Conservation (phyloP, 495 filamentous ascomycete species). For the Penicillium odoratum region DNA sequence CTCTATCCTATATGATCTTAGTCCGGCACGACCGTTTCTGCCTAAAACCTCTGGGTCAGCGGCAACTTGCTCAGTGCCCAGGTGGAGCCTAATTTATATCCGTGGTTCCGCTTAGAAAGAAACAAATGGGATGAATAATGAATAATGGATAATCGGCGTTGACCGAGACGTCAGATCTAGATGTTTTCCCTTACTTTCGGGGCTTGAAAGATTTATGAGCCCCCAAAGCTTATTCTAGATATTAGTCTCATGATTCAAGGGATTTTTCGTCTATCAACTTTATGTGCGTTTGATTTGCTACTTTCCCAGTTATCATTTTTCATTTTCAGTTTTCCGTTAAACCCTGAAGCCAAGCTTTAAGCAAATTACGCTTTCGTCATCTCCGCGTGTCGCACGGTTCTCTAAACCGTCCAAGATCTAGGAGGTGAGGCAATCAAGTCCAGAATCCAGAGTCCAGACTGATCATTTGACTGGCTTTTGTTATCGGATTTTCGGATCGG, state of each 20-base stretch:
- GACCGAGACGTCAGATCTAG: constrained; percentile 11
- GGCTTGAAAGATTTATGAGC: not conserved
- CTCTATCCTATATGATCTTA: not conserved
- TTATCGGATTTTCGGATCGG: not conserved
- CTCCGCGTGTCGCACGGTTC: constrained; percentile 18
- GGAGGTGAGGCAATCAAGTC: not conserved
- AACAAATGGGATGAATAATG: constrained; percentile 1
- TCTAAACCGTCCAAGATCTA: not conserved
- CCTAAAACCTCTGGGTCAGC: constrained; percentile 1
- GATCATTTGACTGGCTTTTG: constrained; percentile 22
- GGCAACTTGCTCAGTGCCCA: constrained; percentile 14
- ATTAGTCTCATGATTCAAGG: not conserved
- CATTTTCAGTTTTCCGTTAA: not conserved
- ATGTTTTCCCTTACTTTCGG: not conserved
- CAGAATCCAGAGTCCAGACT: constrained; percentile 7
- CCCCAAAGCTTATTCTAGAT: constrained; percentile 1
- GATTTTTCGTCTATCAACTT: not conserved
- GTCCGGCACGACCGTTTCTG: not conserved
- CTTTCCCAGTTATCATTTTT: too few species aligned
- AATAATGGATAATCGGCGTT: constrained; percentile 1
- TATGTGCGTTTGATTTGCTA: not conserved
- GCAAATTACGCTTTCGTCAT: constrained; percentile 23
- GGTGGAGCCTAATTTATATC: constrained; percentile 15
- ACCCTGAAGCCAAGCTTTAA: constrained; percentile 1
- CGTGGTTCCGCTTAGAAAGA: constrained; percentile 6